phyloP scores from a whole-genome alignment of 2,329 filamentous ascomycete species.

The Apiospora kogelbergensis region DNA sequence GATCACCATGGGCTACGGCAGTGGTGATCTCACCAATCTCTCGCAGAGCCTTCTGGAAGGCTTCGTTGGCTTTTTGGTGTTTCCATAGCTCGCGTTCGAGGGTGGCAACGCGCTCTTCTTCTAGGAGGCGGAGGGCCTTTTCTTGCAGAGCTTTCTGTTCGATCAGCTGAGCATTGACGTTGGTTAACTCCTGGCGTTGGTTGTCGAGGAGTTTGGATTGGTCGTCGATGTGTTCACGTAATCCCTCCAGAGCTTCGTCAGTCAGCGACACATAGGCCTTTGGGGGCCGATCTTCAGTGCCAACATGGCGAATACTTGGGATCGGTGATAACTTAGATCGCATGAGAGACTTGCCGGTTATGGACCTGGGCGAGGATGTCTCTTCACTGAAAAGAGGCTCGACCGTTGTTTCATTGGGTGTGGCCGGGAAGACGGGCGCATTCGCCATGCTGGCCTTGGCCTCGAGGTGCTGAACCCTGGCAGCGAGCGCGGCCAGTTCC shows the following conservation, averaged over 20 bases:
- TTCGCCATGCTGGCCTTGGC: constrained; percentile 65
- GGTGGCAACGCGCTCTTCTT: constrained; percentile 83
- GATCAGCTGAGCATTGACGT: constrained; percentile 81
- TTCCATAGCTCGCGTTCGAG: constrained; percentile 94
- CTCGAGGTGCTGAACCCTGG: constrained; percentile 81
- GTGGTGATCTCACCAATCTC: constrained; percentile 98
- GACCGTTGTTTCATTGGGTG: constrained; percentile 69
- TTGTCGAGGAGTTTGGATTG: constrained; percentile 89
- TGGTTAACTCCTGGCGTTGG: constrained; percentile 82
- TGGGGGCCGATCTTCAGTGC: constrained; percentile 33
- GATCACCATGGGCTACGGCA: constrained; percentile 89
- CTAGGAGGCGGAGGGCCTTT: constrained; percentile 76
- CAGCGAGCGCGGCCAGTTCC: constrained; percentile 76
- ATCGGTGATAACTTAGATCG: constrained; percentile 47
- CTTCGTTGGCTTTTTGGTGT: constrained; percentile 96
- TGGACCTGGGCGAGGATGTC: constrained; percentile 43
- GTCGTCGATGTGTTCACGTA: constrained; percentile 88
- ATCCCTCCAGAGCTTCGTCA: constrained; percentile 79
- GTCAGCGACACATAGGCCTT: constrained; percentile 57
- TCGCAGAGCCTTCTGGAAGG: constrained; percentile 94
- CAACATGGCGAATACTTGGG: constrained; percentile 36
- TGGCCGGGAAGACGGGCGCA: constrained; percentile 68
- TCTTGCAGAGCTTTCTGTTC: constrained; percentile 85
- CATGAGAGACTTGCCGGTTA: constrained; percentile 40
- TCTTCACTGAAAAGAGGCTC: constrained; percentile 64